Conservation (phyloP, 148 eudicot genomes). For the Chenopodium album region DNA sequence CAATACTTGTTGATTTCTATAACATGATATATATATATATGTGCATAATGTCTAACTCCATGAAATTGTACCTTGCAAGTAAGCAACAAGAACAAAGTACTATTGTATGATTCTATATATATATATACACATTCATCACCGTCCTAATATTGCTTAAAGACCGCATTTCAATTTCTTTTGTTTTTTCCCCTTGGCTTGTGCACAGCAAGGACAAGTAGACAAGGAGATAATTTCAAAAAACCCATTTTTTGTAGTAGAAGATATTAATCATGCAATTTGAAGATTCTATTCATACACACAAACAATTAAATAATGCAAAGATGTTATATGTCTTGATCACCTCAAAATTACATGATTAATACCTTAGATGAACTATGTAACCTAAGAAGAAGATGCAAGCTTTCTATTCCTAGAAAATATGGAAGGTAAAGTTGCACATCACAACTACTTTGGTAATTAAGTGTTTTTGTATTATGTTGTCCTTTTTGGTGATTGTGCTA, state of each 20-base stretch:
- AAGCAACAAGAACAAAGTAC: neutral
- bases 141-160: neutral
- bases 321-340: constrained; percentile 1
- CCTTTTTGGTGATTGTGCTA: neutral
- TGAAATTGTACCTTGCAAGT: neutral
- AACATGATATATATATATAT: no score
- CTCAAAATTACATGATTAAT: constrained; percentile 2
- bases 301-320: neutral
- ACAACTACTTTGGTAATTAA: neutral
- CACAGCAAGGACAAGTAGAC: constrained; percentile 1
- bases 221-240: neutral
- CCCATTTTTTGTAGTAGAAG: neutral
- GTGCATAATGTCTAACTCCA: no score
- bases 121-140: neutral
- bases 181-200: neutral
- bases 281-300: neutral
- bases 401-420: neutral
- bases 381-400: neutral
- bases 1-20: no score
- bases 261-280: neutral
- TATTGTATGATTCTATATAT: neutral
- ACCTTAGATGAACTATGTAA: neutral
- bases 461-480: neutral
- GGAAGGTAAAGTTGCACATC: neutral
- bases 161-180: neutral